Evolutionary conservation across 2,329 filamentous ascomycete genomes (phyloP).

Genomic region (Fusarium metavorans): DNA sequence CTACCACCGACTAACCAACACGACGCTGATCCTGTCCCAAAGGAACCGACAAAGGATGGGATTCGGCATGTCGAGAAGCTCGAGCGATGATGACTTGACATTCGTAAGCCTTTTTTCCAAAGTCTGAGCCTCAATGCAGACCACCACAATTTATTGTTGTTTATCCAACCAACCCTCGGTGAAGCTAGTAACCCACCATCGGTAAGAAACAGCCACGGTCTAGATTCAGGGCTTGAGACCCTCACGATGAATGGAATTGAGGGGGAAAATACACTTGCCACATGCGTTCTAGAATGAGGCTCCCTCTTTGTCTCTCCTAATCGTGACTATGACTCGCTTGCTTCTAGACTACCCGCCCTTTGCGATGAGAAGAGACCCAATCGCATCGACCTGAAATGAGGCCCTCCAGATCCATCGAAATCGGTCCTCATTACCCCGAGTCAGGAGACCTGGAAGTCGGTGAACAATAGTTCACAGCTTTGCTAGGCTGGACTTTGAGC

Average conservation of each 20-base stretch:
- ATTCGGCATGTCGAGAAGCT: not conserved
- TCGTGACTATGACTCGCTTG: not conserved
- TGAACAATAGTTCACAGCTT: not conserved
- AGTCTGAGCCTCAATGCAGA: not conserved
- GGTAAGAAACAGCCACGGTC: not conserved
- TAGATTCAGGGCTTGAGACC: slow-evolving; percentile 4
- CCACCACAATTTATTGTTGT: not conserved
- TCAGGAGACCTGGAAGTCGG: not conserved
- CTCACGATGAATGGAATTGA: not conserved
- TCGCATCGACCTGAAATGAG: not conserved
- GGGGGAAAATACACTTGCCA: slow-evolving; percentile 2
- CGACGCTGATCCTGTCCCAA: not conserved
- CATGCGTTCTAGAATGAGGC: slow-evolving; percentile 18
- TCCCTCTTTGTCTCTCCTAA: not conserved
- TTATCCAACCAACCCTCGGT: not conserved
- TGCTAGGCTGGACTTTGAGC: not conserved
- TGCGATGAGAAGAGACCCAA: not conserved
- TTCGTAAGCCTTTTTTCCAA: not conserved
- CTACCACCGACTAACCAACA: not conserved
- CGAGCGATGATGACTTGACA: not conserved
- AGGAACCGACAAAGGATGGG: not conserved
- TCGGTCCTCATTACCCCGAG: not conserved
- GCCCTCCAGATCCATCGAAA: not conserved
- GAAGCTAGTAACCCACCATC: not conserved
- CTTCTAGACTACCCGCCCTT: slow-evolving; percentile 28